Base-by-base conservation (phyloP, 208 protist species). In the Porcisia hertigi region DNA sequence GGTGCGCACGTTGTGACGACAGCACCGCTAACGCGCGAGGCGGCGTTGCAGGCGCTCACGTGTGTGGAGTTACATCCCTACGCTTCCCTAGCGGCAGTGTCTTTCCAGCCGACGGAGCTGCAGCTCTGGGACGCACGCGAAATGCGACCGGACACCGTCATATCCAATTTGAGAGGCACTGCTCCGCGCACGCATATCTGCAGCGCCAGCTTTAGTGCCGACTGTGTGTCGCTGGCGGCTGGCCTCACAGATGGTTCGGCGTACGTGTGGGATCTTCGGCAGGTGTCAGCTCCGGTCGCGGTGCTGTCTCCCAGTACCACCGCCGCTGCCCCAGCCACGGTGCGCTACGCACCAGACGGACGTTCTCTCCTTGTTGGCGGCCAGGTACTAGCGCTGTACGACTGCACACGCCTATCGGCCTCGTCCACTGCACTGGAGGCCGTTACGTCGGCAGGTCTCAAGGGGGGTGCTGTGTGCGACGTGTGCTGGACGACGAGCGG, bases 231-330 rank as follows among this genome's bases (percentile, higher is more conserved):
- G 55, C 73, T 99, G 49, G 96, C 97, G 7, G 90, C 89, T 18
- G 93, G 87, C 25, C 76, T 87, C 18, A 71, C 77, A 25, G 85
- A 96, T 73, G 89, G 94, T 2, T 89, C 73, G 20, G 91, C 92
- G 39, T 87, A 93, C 69, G 52, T 99, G 55, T 99, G 98, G 98
- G 98, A 99, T 87, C 86, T 99, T 54, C 89, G 98, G 54, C 98
- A 98, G 75, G 67, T 99, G n/a, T 81, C 89, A 6, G 71, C 69
- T 43, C 90, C 92, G 0, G 34, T 95, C 16, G 75, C 82, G 43
- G 66, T 78, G 59, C 54, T 94, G 34, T 63, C 74, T 6, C 55
- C 69, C 49, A 25, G 63, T 7, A 73, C 54, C 12, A 60, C 55
- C 64, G n/a, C 39, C n/a, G 39, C 49, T 2, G 64, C 80, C 62